Percentiles rank a stretch among this genome's conserved stretches.
These are phyloP conservation scores for Leptodermis oblonga DNA, from an alignment of 257 asterid genomes.

Conservation along the genomic window DNA sequence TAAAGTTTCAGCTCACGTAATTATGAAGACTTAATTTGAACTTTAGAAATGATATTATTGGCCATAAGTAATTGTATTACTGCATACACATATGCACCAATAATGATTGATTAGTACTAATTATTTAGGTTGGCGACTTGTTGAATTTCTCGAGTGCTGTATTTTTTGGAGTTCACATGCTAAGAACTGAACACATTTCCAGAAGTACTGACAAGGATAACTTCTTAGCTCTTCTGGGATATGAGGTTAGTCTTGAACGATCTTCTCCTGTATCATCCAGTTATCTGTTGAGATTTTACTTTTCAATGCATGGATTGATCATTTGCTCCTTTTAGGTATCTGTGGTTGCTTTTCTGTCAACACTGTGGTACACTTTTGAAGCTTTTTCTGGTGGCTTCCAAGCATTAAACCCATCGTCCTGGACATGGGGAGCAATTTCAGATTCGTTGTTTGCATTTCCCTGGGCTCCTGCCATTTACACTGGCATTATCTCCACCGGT, in stretches of 20 bases:
- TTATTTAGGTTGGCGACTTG: slow-evolving; percentile 69
- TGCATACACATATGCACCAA: slow-evolving; percentile 1
- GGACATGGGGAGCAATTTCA: slow-evolving; percentile 38
- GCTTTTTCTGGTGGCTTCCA: slow-evolving; percentile 38
- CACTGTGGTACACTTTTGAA: slow-evolving; percentile 48
- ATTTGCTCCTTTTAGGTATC: slow-evolving; percentile 40
- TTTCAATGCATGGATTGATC: slow-evolving; percentile 13
- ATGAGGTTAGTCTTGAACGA: slow-evolving; percentile 43
- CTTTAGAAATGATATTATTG: neutral
- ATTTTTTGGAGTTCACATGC: slow-evolving; percentile 77
- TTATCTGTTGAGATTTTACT: neutral
- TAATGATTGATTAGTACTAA: slow-evolving; percentile 8
- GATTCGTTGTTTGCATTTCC: slow-evolving; percentile 50
- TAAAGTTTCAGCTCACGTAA: neutral
- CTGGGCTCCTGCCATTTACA: slow-evolving; percentile 79
- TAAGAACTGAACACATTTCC: slow-evolving; percentile 70
- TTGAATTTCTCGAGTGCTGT: slow-evolving; percentile 68
- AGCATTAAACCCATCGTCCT: slow-evolving; percentile 39
- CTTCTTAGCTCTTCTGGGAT: slow-evolving; percentile 68
- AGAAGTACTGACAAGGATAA: slow-evolving; percentile 53
- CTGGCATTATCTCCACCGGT: slow-evolving; percentile 74
- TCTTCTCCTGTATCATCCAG: neutral
- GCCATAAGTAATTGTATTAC: neutral
- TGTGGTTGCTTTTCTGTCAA: slow-evolving; percentile 60
- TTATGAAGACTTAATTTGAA: neutral